These are phyloP conservation scores for Diaporthe citriasiana DNA, from an alignment of 2,329 filamentous ascomycete species.

Conservation along the genomic window DNA sequence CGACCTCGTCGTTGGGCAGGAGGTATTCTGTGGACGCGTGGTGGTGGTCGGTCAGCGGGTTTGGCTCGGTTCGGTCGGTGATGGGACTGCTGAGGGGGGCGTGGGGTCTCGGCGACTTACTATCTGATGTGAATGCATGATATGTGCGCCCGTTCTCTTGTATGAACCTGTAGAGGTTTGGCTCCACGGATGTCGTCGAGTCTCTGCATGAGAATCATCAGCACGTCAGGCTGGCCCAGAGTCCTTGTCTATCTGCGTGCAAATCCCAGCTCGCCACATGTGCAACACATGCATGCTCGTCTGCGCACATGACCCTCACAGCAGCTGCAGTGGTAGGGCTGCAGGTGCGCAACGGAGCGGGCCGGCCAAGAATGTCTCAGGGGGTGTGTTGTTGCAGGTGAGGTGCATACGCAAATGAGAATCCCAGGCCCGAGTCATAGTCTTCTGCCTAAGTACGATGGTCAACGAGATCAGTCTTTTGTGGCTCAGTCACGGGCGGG, in stretches of 20 bases:
- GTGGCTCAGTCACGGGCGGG: not conserved
- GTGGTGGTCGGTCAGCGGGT: not conserved
- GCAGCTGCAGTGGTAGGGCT: not conserved
- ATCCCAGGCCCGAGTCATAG: conserved; percentile 37
- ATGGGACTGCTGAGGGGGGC: not conserved
- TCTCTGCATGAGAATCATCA: conserved; percentile 43
- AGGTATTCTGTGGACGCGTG: conserved; percentile 49
- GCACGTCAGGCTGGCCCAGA: not conserved
- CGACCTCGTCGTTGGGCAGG: conserved; percentile 51
- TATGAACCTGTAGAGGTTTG: conserved; percentile 48
- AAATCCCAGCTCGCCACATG: too few species aligned
- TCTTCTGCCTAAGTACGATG: conserved; percentile 35
- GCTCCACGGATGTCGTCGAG: conserved; percentile 49
- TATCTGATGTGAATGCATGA: conserved; percentile 51
- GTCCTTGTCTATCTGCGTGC: too few species aligned
- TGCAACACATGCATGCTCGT: not conserved
- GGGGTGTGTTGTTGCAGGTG: not conserved
- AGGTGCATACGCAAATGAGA: conserved; percentile 34
- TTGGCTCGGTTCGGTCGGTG: not conserved
- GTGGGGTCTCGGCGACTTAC: conserved; percentile 42
- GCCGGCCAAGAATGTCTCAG: not conserved
- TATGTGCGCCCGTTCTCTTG: conserved; percentile 51
- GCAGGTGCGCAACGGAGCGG: not conserved
- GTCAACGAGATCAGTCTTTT: not conserved
- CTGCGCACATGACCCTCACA: not conserved